phyloP scores from a whole-genome alignment of 192 early-diverging fungal species.

The Fimicolochytrium jonesii region DNA sequence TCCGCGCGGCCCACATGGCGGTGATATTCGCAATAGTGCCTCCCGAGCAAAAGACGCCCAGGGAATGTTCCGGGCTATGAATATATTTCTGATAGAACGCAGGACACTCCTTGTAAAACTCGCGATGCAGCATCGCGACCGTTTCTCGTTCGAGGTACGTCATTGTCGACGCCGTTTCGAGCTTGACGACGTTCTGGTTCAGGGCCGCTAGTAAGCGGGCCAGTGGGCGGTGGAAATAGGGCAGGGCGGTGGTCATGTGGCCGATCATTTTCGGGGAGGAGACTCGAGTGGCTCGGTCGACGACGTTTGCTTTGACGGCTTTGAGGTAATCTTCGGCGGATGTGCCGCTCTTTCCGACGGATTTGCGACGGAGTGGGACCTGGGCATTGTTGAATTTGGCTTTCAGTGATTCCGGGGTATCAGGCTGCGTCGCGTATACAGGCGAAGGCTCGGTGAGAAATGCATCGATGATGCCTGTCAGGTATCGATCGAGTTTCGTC shows the following conservation, averaged over 20 bases:
- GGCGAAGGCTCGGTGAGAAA: constrained; percentile 41
- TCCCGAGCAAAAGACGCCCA: constrained; percentile 47
- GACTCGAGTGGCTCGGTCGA: constrained; percentile 48
- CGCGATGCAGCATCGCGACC: constrained; percentile 50
- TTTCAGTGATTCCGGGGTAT: constrained; percentile 20
- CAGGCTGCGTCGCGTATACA: constrained; percentile 34
- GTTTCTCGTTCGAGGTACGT: constrained; percentile 52
- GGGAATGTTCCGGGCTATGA: constrained; percentile 32
- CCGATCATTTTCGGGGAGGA: constrained; percentile 51
- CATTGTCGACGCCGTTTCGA: constrained; percentile 53
- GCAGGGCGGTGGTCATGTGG: constrained; percentile 54
- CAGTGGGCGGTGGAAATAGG: constrained; percentile 54
- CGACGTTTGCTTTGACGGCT: constrained; percentile 45
- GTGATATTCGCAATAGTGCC: constrained; percentile 59
- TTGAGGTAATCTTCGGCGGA: constrained; percentile 42
- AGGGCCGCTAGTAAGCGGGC: constrained; percentile 47
- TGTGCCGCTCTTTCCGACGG: neutral
- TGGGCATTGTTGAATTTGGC: constrained; percentile 23
- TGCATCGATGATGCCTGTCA: constrained; percentile 38
- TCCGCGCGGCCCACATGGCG: constrained; percentile 57
- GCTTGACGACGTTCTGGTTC: constrained; percentile 60
- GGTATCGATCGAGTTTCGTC: constrained; percentile 39
- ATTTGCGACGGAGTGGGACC: constrained; percentile 20
- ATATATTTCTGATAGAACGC: constrained; percentile 45
- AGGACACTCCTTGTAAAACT: constrained; percentile 32